Base-by-base conservation (phyloP, 1,284 basidiomycete species). In the Cryptococcus sp. region DNA sequence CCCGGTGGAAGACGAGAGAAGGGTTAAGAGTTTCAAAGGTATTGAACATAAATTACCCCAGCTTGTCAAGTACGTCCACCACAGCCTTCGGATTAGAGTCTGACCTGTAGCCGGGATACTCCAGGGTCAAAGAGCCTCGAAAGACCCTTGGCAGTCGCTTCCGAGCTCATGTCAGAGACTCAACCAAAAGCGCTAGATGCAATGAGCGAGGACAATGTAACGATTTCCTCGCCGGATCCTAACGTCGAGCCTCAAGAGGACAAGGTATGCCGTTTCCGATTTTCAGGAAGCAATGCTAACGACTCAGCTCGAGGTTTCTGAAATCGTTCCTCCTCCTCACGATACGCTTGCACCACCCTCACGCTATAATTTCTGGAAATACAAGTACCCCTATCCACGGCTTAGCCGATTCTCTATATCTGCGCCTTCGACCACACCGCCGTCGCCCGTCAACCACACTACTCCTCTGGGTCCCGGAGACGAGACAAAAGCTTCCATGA, bases 1-100 rank as follows among this genome's bases (percentile, higher is more conserved):
- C 23, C 63, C 59, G 4, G 80, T 88, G 45, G 77, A 85, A 39
- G 82, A 80, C 53, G 90, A 92, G 78, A 88, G 86, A 76, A 84
- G 86, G 66, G 81, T 80, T n/a, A 59, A 56, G 19, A 19, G 48
- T 44, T 7, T 45, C 53, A 31, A 54, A 25, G 48, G 42, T 22
- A 44, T 25, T 23, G 44, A 47, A 43, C 43, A 54, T 31, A 61
- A 52, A 11, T 25, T 64, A 11, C 66, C 71, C 3, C 66, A 68
- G 51, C 55, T 73, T 0, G 69, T 73, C 36, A 51, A 49, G 49
- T 54, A 40, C 47, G 28, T 37, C 39, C 11, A 28, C 7, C 48
- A 48, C 21, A 39, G 47, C 3, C 36, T 19, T 39, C 18, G 52
- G 58, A 48, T 22, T 24, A 13, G 11, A 52, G 14, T 7, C 49